A percentile compares a stretch with the other conserved stretches of the same genome.
phyloP scores from a whole-genome alignment of 257 asterid species.

The Penstemon newberryi region DNA sequence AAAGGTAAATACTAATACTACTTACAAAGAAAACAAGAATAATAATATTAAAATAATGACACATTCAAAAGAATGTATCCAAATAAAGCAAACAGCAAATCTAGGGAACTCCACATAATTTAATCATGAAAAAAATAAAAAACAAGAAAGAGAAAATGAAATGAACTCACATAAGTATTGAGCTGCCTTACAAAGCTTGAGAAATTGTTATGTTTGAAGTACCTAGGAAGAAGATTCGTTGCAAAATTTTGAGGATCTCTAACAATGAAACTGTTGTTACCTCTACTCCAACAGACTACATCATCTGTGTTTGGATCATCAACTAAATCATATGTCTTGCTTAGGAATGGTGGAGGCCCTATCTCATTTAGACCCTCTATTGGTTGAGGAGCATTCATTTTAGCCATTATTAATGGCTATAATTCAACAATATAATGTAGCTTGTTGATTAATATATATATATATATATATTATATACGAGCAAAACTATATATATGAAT shows the following conservation, averaged over 20 bases:
- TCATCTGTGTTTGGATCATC: conserved; percentile 59
- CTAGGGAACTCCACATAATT: conserved; percentile 17
- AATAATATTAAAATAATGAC: conserved; percentile 13
- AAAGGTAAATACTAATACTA: background rate
- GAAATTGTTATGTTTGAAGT: conserved; percentile 81
- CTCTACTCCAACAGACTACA: conserved; percentile 67
- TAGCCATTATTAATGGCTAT: background rate
- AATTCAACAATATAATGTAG: background rate
- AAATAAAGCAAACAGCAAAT: conserved; percentile 17
- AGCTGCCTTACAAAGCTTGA: conserved; percentile 84
- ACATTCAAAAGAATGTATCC: conserved; percentile 9
- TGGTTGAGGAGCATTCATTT: conserved; percentile 40
- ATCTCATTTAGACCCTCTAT: conserved; percentile 53
- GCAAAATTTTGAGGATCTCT: conserved; percentile 76
- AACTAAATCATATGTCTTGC: conserved; percentile 73
- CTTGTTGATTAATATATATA: background rate
- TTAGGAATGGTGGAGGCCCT: conserved; percentile 69
- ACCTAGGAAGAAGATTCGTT: conserved; percentile 64
- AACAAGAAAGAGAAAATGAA: background rate
- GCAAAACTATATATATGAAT: too few species aligned
- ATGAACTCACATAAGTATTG: conserved; percentile 64
- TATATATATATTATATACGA: background rate
- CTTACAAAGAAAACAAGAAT: background rate
- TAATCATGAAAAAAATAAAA: background rate
- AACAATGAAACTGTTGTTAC: conserved; percentile 77